Evolutionary conservation across 2,329 filamentous ascomycete genomes (phyloP), one percentile per base, ranked within the genome.

Genomic region (Berkeleyomyces rouxiae): DNA sequence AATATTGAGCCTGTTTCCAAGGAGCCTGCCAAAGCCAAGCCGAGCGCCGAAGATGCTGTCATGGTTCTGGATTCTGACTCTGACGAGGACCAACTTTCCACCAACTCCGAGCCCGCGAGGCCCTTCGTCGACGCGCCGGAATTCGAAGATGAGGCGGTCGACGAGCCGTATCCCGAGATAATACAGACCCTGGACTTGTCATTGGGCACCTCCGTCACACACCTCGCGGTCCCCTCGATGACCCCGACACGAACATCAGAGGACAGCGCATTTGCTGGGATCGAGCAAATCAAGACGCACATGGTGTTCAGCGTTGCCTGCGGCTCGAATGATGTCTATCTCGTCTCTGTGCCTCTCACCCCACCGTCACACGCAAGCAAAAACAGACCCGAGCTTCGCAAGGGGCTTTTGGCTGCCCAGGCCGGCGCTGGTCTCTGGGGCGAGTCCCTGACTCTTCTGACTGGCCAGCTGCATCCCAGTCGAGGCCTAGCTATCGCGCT

Each of bases 381-480:
- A 68, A 73, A 75, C 2, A 74, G 82, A 9, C 73, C 76, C 3
- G 80, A 83, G 64, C 72, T 85, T 33, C 76, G 75, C 61, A 71
- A 72, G 16, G 76, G 74, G 64, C 74, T 83, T 7, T 69, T 82
- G 59, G 77, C 78, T 6, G 79, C 77, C 23, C 78, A 76, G 65
- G 79, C 79, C 43, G 83, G 83, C 16, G 81, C 78, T 40, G 82
- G 82, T 46, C 77, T 76, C n/a, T 86, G 83, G 82, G 82, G 82
- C 5, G 83, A 86, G 71, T 78, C 77, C 0, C 71, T 86, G 33
- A 74, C 78, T 1, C 69, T 78, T 9, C 75, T 86, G 5, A 72
- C 72, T 16, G 82, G 82, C 1, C 81, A 82, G 68, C 72, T 74
- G 55, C 79, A 75, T 65, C 72, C 75, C 37, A 79, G 79, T 40